phyloP scores from a whole-genome alignment of 164 flowering plant species.

The Vitis rupestris region DNA sequence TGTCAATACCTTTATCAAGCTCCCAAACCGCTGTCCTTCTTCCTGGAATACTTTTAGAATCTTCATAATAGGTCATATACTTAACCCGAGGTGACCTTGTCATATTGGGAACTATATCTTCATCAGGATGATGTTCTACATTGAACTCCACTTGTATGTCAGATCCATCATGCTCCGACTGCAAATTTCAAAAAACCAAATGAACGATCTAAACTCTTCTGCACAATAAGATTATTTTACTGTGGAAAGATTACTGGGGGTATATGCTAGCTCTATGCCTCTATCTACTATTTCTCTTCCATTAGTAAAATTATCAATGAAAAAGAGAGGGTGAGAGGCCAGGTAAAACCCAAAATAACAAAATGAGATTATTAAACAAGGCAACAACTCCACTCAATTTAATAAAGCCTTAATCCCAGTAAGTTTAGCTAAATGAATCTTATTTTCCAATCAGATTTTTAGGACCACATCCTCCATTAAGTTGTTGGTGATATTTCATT shows the following conservation, averaged over 20 bases:
- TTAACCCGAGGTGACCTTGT: conserved; percentile 73
- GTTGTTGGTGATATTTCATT: no score
- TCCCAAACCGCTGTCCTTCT: conserved; percentile 97
- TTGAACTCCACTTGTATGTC: conserved; percentile 81
- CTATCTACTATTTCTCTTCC: no score
- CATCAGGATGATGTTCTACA: conserved; percentile 64
- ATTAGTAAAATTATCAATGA: no score
- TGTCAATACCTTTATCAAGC: conserved; percentile 69
- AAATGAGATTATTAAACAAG: no score
- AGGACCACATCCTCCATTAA: no score
- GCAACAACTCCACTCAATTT: no score
- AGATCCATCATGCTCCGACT: conserved; percentile 97
- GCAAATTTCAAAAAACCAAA: conserved; percentile 17
- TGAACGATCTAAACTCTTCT: background rate
- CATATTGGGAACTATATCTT: conserved; percentile 90
- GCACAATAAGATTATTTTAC: background rate
- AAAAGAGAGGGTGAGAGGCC: no score
- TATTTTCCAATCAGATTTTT: no score
- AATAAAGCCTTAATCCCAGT: no score
- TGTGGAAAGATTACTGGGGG: background rate
- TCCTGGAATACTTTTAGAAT: conserved; percentile 90
- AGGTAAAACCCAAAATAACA: no score
- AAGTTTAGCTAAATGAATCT: no score
- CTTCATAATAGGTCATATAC: conserved; percentile 94
- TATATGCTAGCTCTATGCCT: no score